phyloP scores from a whole-genome alignment of 495 filamentous ascomycete genomes.

The Lasiosphaeria hispida region DNA sequence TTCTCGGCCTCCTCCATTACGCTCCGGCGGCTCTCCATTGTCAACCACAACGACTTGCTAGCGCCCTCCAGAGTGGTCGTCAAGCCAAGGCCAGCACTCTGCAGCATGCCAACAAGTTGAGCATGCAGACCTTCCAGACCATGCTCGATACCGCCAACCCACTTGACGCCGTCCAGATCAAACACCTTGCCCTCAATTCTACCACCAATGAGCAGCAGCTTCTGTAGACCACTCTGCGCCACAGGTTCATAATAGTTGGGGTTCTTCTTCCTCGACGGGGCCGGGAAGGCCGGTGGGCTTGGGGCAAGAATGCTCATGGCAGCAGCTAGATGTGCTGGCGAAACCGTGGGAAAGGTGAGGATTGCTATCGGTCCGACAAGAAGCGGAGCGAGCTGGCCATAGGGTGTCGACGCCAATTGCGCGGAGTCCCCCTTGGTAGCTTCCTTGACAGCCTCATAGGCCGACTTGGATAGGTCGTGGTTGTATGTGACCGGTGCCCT shows the following conservation, averaged over 20 bases:
- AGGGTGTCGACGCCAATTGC: constrained; percentile 43
- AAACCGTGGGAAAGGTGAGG: constrained; percentile 77
- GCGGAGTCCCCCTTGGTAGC: constrained; percentile 41
- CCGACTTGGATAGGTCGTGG: constrained; percentile 72
- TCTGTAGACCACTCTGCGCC: constrained; percentile 77
- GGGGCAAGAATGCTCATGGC: constrained; percentile 74
- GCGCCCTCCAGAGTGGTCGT: constrained; percentile 72
- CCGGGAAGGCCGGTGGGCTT: constrained; percentile 66
- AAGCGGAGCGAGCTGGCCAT: constrained; percentile 65
- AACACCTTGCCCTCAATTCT: constrained; percentile 78
- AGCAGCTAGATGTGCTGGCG: constrained; percentile 75
- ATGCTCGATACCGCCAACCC: constrained; percentile 80
- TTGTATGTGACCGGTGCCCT: constrained; percentile 47
- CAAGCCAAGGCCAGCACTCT: constrained; percentile 69
- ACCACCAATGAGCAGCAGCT: constrained; percentile 81
- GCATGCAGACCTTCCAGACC: constrained; percentile 79
- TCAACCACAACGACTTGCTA: constrained; percentile 75
- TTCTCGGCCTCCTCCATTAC: constrained; percentile 75
- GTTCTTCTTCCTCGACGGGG: constrained; percentile 68
- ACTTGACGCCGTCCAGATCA: constrained; percentile 73
- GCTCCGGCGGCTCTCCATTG: constrained; percentile 72
- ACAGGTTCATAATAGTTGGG: constrained; percentile 75
- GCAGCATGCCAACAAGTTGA: constrained; percentile 75
- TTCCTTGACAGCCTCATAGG: constrained; percentile 57
- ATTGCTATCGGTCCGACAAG: constrained; percentile 76